Evolutionary conservation across 1,284 basidiomycete species (phyloP).

Genomic region (Ceratobasidium sp.): DNA sequence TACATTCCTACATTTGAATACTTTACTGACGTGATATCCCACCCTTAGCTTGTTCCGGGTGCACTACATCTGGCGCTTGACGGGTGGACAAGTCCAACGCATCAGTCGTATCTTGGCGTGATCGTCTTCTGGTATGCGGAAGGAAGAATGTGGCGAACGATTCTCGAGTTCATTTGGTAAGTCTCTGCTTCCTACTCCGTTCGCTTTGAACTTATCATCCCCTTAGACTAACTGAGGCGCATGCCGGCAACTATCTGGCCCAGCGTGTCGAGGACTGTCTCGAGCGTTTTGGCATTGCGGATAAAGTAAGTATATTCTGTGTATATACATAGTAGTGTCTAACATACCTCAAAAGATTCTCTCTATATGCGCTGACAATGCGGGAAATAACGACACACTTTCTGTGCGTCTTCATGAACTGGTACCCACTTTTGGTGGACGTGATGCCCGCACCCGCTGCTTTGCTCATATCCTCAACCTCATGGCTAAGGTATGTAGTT

Average conservation of each 20-base stretch:
- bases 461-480: constrained; percentile 33
- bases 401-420: neutral
- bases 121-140: constrained; percentile 8
- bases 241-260: constrained; percentile 22
- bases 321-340: neutral
- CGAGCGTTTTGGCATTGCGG: constrained; percentile 23
- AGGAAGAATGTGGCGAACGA: neutral
- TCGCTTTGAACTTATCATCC: neutral
- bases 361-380: constrained; percentile 17
- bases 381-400: constrained; percentile 32
- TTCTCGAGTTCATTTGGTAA: constrained; percentile 20
- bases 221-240: constrained; percentile 26
- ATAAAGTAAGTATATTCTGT: constrained; percentile 1
- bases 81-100: constrained; percentile 20
- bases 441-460: neutral
- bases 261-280: constrained; percentile 1
- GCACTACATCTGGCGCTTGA: constrained; percentile 34
- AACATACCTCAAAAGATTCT: neutral
- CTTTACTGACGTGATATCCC: too few relatives aligned
- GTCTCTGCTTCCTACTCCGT: neutral
- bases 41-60: neutral
- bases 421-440: constrained; percentile 19
- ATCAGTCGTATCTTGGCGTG: constrained; percentile 26
- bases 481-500: constrained; percentile 30
- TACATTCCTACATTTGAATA: neutral